Conservation (phyloP, 2,329 filamentous ascomycete genomes). For the Pseudopithomyces maydicus region DNA sequence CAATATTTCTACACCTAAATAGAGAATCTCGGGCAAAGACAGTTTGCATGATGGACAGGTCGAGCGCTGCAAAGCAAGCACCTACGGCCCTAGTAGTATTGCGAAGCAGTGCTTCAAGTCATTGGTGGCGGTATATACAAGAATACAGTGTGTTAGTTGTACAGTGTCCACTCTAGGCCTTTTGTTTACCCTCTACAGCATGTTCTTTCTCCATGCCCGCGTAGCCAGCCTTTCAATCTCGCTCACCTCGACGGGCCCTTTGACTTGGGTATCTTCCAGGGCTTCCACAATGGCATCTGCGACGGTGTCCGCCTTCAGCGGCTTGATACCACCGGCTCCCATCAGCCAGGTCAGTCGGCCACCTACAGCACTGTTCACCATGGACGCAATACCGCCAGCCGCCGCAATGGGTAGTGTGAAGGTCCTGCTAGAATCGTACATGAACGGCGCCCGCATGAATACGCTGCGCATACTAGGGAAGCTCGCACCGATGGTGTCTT, state of each 20-base stretch:
- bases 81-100: too few species aligned
- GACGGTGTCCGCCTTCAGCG: conserved; percentile 83
- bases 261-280: conserved; percentile 72
- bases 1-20: too few species aligned
- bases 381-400: conserved; percentile 72
- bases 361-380: conserved; percentile 78
- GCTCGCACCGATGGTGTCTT: conserved; percentile 71
- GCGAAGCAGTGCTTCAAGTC: too few species aligned
- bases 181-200: conserved; percentile 64
- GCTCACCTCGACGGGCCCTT: conserved; percentile 76
- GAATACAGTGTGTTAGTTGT: not conserved
- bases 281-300: conserved; percentile 90
- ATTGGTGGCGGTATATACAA: too few species aligned
- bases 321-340: conserved; percentile 83
- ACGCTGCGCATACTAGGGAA: conserved; percentile 79
- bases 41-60: too few species aligned
- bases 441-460: conserved; percentile 83
- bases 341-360: conserved; percentile 77
- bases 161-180: not conserved
- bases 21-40: too few species aligned
- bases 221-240: conserved; percentile 82
- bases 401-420: conserved; percentile 86
- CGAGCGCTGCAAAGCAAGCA: too few species aligned
- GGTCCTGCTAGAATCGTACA: conserved; percentile 83
- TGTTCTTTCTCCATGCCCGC: conserved; percentile 85